These are phyloP conservation scores for Sphagnum tenellum DNA, from an alignment of 225 moss, liverwort and hornwort genomes.

Conservation along the genomic window DNA sequence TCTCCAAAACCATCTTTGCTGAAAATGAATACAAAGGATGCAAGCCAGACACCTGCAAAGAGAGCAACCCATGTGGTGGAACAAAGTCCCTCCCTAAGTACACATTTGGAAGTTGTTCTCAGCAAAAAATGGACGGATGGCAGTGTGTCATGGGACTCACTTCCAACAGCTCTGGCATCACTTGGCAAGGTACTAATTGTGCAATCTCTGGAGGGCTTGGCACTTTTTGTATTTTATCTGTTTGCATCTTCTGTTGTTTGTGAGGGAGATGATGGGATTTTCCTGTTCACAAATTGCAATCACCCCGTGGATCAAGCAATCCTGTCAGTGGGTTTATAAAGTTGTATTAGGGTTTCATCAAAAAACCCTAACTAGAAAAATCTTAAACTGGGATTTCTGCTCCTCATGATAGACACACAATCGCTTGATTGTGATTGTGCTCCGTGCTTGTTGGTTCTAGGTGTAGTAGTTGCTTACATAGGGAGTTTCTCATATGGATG, in stretches of 20 bases:
- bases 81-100: conserved; percentile 7
- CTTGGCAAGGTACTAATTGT: conserved; percentile 59
- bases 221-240: no score
- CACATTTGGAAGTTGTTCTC: conserved; percentile 38
- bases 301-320: no score
- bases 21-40: conserved; percentile 32
- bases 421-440: not conserved
- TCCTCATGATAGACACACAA: not conserved
- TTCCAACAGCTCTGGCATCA: conserved; percentile 46
- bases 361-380: not conserved
- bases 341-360: not conserved
- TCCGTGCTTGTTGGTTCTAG: not conserved
- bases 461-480: no score
- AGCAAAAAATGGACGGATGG: conserved; percentile 92
- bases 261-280: no score
- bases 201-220: no score
- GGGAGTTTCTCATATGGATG: not conserved
- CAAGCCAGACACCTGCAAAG: conserved; percentile 24
- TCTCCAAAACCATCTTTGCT: conserved; percentile 34
- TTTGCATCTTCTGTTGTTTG: no score
- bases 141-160: conserved; percentile 77
- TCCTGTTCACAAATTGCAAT: no score
- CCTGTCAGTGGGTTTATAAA: no score
- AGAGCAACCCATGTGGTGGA: conserved; percentile 20
- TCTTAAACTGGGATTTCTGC: not conserved